Conservation (phyloP, 202 grass and related monocot genomes). For the Digitaria exilis region DNA sequence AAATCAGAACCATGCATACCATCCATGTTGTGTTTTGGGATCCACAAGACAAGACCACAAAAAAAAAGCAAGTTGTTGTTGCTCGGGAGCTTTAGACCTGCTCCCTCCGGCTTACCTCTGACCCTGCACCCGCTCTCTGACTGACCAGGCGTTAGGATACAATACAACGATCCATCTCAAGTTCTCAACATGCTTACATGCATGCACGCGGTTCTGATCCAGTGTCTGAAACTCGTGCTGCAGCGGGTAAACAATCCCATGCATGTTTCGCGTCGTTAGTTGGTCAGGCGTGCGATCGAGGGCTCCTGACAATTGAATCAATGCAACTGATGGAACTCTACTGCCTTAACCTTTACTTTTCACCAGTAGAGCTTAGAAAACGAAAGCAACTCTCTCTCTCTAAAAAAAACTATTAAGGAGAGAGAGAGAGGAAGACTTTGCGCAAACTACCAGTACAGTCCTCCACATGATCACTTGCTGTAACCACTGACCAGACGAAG, state of each 20-base stretch:
- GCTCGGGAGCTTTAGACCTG: too few relatives aligned
- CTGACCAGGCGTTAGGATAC: background rate
- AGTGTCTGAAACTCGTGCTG: background rate
- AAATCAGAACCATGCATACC: background rate
- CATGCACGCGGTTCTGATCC: background rate
- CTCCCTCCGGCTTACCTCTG: background rate
- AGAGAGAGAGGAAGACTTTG: background rate
- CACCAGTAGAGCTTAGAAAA: background rate
- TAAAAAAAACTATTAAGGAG: background rate
- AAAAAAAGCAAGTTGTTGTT: background rate
- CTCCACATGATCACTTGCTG: constrained; percentile 7
- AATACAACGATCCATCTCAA: background rate
- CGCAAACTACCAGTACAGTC: background rate
- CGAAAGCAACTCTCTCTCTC: too few relatives aligned
- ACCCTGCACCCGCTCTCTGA: background rate
- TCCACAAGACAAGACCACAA: background rate
- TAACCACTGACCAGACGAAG: background rate
- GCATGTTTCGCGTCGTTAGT: background rate
- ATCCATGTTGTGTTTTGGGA: background rate
- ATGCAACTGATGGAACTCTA: background rate
- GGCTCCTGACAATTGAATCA: background rate
- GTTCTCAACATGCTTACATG: background rate
- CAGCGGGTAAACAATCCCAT: background rate
- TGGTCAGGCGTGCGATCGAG: background rate
- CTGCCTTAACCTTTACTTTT: background rate